phyloP scores from a whole-genome alignment of 2,329 filamentous ascomycete genomes.

The Aspergillus aculeatinus region DNA sequence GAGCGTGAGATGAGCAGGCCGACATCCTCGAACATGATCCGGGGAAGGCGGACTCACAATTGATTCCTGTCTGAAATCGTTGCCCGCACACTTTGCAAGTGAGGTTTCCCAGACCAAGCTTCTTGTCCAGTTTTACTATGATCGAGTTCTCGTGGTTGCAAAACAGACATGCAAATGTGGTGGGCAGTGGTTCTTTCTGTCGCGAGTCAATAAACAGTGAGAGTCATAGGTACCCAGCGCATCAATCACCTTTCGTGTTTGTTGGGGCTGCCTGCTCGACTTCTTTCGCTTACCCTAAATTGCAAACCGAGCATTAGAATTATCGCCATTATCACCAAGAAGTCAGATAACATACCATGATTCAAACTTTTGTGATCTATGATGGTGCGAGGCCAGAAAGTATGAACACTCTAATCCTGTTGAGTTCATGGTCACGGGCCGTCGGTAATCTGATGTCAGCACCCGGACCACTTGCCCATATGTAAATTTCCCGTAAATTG shows the following conservation, averaged over 20 bases:
- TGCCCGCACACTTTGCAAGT: conserved; percentile 93
- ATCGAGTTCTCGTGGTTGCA: conserved; percentile 97
- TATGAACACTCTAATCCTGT: not conserved
- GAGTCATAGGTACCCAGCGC: not conserved
- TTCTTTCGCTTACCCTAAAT: conserved; percentile 90
- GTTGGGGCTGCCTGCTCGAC: conserved; percentile 76
- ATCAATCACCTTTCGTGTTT: conserved; percentile 71
- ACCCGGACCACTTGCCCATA: not conserved
- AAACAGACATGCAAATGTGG: conserved; percentile 93
- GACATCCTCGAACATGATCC: not conserved
- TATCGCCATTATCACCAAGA: not conserved
- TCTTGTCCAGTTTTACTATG: conserved; percentile 89
- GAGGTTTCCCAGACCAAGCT: conserved; percentile 78
- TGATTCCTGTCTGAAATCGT: conserved; percentile 87
- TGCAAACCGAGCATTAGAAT: not conserved
- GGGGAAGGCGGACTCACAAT: conserved; percentile 62
- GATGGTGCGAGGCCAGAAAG: not conserved
- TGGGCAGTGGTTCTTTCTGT: conserved; percentile 53
- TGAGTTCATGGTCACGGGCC: not conserved
- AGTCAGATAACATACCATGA: conserved; percentile 5
- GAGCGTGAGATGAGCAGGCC: not conserved
- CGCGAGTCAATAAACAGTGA: conserved; percentile 12
- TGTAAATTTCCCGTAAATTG: not conserved
- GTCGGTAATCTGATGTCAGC: not conserved
- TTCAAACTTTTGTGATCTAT: not conserved